Base-by-base conservation (phyloP, 495 filamentous ascomycete species). In the Acidomyces sp. region DNA sequence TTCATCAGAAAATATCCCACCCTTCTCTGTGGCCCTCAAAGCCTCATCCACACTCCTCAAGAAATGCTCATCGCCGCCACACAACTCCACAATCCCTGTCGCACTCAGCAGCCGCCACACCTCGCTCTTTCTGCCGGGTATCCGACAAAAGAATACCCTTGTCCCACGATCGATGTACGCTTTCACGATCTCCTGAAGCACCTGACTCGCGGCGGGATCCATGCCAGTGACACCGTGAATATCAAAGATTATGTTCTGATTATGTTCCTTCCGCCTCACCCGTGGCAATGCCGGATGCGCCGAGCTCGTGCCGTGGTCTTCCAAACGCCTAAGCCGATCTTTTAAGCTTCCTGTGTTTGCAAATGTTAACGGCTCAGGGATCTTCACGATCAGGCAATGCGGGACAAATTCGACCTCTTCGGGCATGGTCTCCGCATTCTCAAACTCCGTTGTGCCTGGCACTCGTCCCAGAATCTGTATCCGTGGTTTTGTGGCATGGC, bases 391-490 rank as follows among this genome's bases (percentile, higher is more conserved):
- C 24, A 97, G 60, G 42, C 83, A 88, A 10, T 87, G 85, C 52
- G 93, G 84, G 34, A 96, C 69, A 45, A 93, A 82, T 54, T 96
- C 88, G 3, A 95, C 66, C 5, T 71, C 67, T 30, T 82, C 39
- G 4, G 39, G 26, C 27, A 41, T 41, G 0, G 75, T 67, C 58
- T 96, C 90, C 12, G 86, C 86, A 46, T 94, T 93, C 48, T 88
- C 85, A 54, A 93, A 96, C 33, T 75, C 71, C 6, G 54, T 49
- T 6, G 84, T 87, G 16, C 84, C 85, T 3, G 83, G 78, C 2
- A 94, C 75, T 32, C 86, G 80, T 23, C 92, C 92, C 0, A 99
- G 70, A 55, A 99, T 99, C 62, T 96, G 88, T 52, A 99, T 99
- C 21, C 90, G 81, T 3, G 90, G 85, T 29, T 85, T 77, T 1